Percentiles rank a stretch among this genome's conserved stretches.
These are phyloP conservation scores for Macrocybe gigantea DNA, from an alignment of 768 basidiomycete genomes.

Conservation along the genomic window DNA sequence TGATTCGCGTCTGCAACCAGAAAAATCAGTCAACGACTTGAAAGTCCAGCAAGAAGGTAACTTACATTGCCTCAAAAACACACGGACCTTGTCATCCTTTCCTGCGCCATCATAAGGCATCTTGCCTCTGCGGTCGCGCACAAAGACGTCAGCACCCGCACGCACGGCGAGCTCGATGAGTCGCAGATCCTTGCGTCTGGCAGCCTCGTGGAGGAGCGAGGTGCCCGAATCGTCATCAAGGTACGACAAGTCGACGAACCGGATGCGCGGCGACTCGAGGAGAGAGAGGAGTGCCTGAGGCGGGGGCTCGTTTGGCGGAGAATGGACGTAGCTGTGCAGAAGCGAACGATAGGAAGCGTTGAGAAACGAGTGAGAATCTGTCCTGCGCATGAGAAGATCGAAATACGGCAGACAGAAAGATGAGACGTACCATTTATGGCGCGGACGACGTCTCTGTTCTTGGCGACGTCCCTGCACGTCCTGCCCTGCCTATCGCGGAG, in stretches of 20 bases:
- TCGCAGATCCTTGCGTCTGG: constrained; percentile 70
- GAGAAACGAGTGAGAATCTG: constrained; percentile 74
- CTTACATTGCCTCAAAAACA: constrained; percentile 81
- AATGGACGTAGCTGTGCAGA: constrained; percentile 68
- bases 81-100: constrained; percentile 76
- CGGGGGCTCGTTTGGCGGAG: constrained; percentile 35
- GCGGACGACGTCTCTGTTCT: constrained; percentile 54
- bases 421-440: constrained; percentile 56
- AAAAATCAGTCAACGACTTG: not conserved
- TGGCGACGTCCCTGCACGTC: constrained; percentile 68
- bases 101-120: constrained; percentile 62
- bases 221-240: constrained; percentile 75
- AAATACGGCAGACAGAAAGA: not conserved
- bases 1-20: constrained; percentile 64
- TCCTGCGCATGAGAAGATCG: not conserved
- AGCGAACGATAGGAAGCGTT: constrained; percentile 72
- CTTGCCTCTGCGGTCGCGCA: constrained; percentile 70
- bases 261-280: constrained; percentile 62
- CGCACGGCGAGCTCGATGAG: constrained; percentile 81
- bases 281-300: constrained; percentile 44
- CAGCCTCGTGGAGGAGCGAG: constrained; percentile 84
- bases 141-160: constrained; percentile 86
- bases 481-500: constrained; percentile 24
- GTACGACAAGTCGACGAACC: constrained; percentile 71
- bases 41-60: constrained; percentile 6